Evolutionary conservation across 1,284 basidiomycete genomes (phyloP).

Genomic region (Melampsora americana): DNA sequence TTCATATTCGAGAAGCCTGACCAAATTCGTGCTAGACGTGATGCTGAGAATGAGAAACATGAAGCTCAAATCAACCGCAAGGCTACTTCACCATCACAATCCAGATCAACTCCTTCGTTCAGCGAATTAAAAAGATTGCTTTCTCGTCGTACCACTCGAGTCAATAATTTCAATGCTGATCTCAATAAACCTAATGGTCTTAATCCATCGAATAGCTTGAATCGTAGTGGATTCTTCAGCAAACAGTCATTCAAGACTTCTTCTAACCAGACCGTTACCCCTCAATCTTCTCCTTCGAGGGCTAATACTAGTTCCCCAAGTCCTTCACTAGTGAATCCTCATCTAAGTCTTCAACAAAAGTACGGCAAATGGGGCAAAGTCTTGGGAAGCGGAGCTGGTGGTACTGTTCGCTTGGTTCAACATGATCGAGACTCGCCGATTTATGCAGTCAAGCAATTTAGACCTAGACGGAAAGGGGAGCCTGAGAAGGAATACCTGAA

Average conservation of each 20-base stretch:
- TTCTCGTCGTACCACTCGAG: too few relatives aligned
- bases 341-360: constrained; percentile 91
- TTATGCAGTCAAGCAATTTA: constrained; percentile 97
- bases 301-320: constrained; percentile 5
- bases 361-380: constrained; percentile 98
- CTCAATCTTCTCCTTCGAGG: not conserved
- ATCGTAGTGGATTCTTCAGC: not conserved
- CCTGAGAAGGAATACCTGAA: constrained; percentile 96
- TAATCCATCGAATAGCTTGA: constrained; percentile 3
- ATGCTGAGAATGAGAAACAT: not conserved
- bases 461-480: constrained; percentile 81
- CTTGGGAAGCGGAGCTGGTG: constrained; percentile 91
- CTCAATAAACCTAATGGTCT: constrained; percentile 5
- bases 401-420: constrained; percentile 94
- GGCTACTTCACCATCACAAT: not conserved
- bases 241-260: not conserved
- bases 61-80: not conserved
- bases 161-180: constrained; percentile 1
- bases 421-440: constrained; percentile 63
- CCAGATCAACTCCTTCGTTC: not conserved
- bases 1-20: constrained; percentile 26
- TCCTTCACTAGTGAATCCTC: constrained; percentile 57
- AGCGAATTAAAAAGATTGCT: not conserved
- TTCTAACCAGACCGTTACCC: not conserved
- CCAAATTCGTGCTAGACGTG: constrained; percentile 16